phyloP scores from a whole-genome alignment of 805 yeast species.

The Wickerhamiella kazuoi region DNA sequence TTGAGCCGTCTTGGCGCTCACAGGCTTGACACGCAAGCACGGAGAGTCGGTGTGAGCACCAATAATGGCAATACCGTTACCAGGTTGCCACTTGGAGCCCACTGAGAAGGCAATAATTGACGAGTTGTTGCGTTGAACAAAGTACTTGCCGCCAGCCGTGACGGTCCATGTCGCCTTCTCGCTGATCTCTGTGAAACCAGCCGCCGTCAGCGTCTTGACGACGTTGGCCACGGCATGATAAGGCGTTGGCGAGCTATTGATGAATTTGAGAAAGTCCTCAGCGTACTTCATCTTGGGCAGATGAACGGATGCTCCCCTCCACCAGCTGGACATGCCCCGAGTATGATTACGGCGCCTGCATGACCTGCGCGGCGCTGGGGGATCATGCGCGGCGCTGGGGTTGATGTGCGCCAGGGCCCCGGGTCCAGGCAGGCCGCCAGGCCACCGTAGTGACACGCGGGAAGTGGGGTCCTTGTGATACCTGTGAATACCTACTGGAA shows the following conservation, averaged over 20 bases:
- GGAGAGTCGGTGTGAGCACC: constrained; percentile 98
- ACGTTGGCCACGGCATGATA: constrained; percentile 73
- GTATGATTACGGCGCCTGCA: too few relatives aligned
- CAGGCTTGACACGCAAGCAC: constrained; percentile 74
- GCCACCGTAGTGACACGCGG: too few relatives aligned
- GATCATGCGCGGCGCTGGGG: too few relatives aligned
- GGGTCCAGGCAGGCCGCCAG: too few relatives aligned
- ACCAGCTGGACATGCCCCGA: too few relatives aligned
- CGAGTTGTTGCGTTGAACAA: constrained; percentile 76
- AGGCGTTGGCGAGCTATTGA: constrained; percentile 81
- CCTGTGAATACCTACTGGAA: too few relatives aligned
- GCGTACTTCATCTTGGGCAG: not conserved
- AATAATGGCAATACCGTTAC: constrained; percentile 69
- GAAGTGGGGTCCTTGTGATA: too few relatives aligned
- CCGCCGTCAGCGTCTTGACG: constrained; percentile 31
- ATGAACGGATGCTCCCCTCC: too few relatives aligned
- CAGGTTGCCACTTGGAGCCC: constrained; percentile 55
- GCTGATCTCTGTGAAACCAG: constrained; percentile 58
- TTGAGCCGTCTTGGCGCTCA: constrained; percentile 43
- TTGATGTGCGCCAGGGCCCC: too few relatives aligned
- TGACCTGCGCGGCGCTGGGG: too few relatives aligned
- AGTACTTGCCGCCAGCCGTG: constrained; percentile 46
- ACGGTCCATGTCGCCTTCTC: constrained; percentile 59
- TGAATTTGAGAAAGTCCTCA: constrained; percentile 45
- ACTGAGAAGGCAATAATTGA: constrained; percentile 76